These are phyloP conservation scores for Silene noctiflora DNA, from an alignment of 179 eudicot species.

Conservation along the genomic window DNA sequence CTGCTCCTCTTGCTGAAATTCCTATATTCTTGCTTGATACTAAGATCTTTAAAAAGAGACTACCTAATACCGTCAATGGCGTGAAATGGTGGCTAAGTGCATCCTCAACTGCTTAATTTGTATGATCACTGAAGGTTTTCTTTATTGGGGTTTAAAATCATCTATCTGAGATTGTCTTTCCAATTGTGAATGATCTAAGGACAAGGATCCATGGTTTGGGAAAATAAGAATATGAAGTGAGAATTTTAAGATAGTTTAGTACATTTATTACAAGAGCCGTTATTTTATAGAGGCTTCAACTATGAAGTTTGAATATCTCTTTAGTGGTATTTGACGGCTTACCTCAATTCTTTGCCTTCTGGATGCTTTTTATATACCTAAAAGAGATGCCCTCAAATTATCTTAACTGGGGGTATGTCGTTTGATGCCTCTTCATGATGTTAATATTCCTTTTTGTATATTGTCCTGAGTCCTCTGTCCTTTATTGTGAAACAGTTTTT, in stretches of 20 bases:
- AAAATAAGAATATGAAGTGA: neutral
- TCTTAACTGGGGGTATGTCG: neutral
- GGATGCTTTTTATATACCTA: neutral
- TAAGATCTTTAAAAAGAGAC: neutral
- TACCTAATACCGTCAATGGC: neutral
- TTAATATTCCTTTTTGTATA: neutral
- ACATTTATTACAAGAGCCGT: neutral
- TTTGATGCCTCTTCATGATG: neutral
- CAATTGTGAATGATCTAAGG: slow-evolving; percentile 5
- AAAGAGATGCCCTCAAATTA: neutral
- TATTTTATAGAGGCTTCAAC: slow-evolving; percentile 3
- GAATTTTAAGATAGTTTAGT: neutral
- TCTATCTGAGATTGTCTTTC: neutral
- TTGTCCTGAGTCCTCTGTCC: neutral
- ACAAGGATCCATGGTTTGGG: neutral
- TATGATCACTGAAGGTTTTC: neutral
- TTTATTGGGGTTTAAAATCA: neutral
- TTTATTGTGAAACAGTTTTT: neutral
- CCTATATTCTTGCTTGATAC: neutral
- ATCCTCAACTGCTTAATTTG: neutral
- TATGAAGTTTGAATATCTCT: neutral
- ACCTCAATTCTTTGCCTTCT: neutral
- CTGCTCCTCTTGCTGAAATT: neutral
- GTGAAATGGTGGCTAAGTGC: neutral
- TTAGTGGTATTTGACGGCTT: neutral